Conservation (phyloP, 2,329 filamentous ascomycete species). For the Cladosporium phlei region DNA sequence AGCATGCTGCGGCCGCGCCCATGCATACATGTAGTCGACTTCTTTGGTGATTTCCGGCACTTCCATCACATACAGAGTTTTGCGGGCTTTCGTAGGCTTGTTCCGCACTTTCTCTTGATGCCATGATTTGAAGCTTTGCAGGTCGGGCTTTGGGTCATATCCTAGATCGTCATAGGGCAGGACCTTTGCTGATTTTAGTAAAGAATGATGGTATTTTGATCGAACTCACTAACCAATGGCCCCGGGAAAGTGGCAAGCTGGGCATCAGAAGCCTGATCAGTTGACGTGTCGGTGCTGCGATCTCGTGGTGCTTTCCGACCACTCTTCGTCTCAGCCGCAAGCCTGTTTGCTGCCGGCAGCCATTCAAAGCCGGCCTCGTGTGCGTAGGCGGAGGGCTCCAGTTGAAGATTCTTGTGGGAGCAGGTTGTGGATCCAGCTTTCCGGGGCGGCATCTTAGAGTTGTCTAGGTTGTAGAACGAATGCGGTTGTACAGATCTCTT, state of each 20-base stretch:
- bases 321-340: slow-evolving; percentile 1
- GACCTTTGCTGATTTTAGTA: no score
- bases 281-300: background rate
- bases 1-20: slow-evolving; percentile 34
- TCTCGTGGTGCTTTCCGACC: background rate
- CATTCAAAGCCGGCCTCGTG: slow-evolving; percentile 2
- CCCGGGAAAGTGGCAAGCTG: slow-evolving; percentile 46
- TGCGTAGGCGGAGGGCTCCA: slow-evolving; percentile 6
- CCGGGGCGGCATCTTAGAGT: background rate
- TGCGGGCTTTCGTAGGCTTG: slow-evolving; percentile 41
- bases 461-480: no score
- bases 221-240: no score
- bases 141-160: slow-evolving; percentile 46
- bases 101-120: slow-evolving; percentile 44
- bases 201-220: no score
- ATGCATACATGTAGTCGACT: slow-evolving; percentile 39
- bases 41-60: slow-evolving; percentile 39
- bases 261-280: background rate
- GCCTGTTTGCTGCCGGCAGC: background rate
- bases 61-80: slow-evolving; percentile 52
- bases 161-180: slow-evolving; percentile 58
- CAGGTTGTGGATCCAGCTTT: background rate
- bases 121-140: slow-evolving; percentile 54
- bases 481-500: no score
- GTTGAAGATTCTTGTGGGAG: background rate